phyloP scores from a whole-genome alignment of 805 yeast species.

The Pichia cabralensis region DNA sequence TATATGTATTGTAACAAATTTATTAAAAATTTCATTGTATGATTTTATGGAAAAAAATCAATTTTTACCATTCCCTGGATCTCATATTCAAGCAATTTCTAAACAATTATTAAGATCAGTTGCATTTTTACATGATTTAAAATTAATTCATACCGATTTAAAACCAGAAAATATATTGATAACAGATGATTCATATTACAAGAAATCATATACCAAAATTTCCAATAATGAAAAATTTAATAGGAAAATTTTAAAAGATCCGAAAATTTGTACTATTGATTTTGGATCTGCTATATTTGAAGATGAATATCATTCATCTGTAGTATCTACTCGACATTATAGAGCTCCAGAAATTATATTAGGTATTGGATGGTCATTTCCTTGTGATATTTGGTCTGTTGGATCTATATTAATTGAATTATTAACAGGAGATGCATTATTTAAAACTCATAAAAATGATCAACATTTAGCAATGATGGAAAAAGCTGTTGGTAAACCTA shows the following conservation, averaged over 20 bases:
- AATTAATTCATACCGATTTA: constrained; percentile 87
- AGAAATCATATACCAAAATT: constrained; percentile 26
- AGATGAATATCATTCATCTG: constrained; percentile 86
- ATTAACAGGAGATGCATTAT: constrained; percentile 87
- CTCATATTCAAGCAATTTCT: constrained; percentile 83
- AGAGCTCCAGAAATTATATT: constrained; percentile 94
- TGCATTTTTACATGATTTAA: constrained; percentile 81
- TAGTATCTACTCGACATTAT: constrained; percentile 92
- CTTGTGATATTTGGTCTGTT: constrained; percentile 95
- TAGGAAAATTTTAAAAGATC: constrained; percentile 52
- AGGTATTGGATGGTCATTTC: constrained; percentile 94
- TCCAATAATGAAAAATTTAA: constrained; percentile 3
- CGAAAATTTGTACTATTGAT: constrained; percentile 83
- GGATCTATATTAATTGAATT: constrained; percentile 91
- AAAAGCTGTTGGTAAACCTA: constrained; percentile 48
- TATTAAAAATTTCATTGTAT: constrained; percentile 74
- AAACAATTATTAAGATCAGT: constrained; percentile 79
- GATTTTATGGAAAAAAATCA: constrained; percentile 82
- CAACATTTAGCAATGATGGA: constrained; percentile 97
- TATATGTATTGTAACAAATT: constrained; percentile 86
- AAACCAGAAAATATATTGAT: constrained; percentile 91
- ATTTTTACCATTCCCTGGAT: constrained; percentile 86
- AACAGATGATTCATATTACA: constrained; percentile 38
- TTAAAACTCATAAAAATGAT: constrained; percentile 87
- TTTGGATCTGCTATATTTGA: constrained; percentile 95